These are phyloP conservation scores for Acanthamoeba divionensis DNA, from an alignment of 208 protist genomes.

Conservation along the genomic window DNA sequence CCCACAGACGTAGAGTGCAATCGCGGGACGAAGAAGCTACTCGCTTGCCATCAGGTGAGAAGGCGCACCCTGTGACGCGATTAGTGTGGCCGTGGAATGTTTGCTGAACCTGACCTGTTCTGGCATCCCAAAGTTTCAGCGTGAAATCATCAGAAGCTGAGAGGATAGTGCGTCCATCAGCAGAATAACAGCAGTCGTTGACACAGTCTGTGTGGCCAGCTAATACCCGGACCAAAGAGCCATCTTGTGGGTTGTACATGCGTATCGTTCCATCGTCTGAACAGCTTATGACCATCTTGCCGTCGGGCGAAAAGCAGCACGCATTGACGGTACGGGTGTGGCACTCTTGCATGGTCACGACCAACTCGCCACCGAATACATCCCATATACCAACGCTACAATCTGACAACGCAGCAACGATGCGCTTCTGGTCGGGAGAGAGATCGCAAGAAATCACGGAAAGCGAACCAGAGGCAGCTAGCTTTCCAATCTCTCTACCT, in stretches of 20 bases:
- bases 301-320: constrained; percentile 9
- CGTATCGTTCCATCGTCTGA: constrained; percentile 60
- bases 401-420: constrained; percentile 62
- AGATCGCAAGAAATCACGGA: constrained; percentile 55
- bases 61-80: constrained; percentile 28
- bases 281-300: background rate
- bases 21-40: constrained; percentile 17
- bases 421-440: constrained; percentile 54
- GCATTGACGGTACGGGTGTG: constrained; percentile 17
- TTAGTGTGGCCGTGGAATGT: constrained; percentile 47
- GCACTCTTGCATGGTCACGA: background rate
- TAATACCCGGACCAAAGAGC: background rate
- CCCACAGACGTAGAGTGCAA: background rate
- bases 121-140: constrained; percentile 25
- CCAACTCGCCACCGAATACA: background rate
- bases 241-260: constrained; percentile 56
- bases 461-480: background rate
- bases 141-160: constrained; percentile 49
- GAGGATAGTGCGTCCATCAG: constrained; percentile 17
- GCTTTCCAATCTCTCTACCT: constrained; percentile 10
- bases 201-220: constrained; percentile 24
- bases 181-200: constrained; percentile 35
- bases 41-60: constrained; percentile 2
- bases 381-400: constrained; percentile 62
- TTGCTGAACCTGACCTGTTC: background rate